Evolutionary conservation across 768 basidiomycete genomes (phyloP), one percentile per base, ranked within the genome.

Genomic region (Pisolithus tinctorius): DNA sequence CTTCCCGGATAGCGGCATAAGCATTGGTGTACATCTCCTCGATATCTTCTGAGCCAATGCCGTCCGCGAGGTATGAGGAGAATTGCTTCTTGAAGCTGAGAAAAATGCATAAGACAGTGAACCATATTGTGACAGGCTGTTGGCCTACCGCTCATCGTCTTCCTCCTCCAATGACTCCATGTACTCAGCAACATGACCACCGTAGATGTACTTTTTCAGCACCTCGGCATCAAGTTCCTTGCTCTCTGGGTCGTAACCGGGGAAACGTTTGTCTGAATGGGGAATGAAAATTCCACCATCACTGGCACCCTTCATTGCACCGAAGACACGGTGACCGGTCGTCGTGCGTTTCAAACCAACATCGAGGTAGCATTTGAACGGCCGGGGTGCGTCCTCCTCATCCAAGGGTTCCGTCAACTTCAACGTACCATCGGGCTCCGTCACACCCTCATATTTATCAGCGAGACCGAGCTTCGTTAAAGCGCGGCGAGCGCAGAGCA

Each of bases 151-250:
- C 74, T 98, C 95, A 63, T 98, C 96, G 67, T 99, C 96, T 76
- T 99, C 96, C 80, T 99, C 96, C 76, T 99, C 96, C 49, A 98
- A 76, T 51, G 84, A 88, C 75, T 98, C 91, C 96, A 99, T 99
- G 80, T 98, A 99, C 74, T 98, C 96, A 47, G 96, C 92, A 51
- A 99, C 87, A 69, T 99, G 96, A 48, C 94, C 94, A 68, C 91
- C 94, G 61, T 78, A 88, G 69, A 99, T 98, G 77, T 99, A 99
- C 74, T 95, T 95, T 70, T 95, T 93, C 65, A 98, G 77, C 51
- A 86, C 82, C 71, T 98, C 96, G 41, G 91, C 84, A 56, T 99
- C 93, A 55, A 99, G 81, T 69, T 85, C 75, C 79, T 99, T 99
- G 69, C 71, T 66, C 72, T 99, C 96, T 53, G 86, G 73, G 71